phyloP scores from a whole-genome alignment of 495 filamentous ascomycete genomes.

The Penicillium samsonianum region DNA sequence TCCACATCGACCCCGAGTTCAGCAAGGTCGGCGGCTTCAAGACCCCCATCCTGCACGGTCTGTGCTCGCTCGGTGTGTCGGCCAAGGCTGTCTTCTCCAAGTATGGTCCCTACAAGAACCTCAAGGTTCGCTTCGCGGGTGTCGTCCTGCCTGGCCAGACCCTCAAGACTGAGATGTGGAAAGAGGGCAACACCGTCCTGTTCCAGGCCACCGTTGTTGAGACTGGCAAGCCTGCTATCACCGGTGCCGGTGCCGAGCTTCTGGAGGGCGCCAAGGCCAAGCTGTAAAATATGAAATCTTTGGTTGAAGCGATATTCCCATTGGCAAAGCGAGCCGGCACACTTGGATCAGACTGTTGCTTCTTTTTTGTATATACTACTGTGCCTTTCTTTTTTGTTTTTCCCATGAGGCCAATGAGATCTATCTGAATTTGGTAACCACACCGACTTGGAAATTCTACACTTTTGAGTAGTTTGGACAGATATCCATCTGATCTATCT shows the following conservation, averaged over 20 bases:
- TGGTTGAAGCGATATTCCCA: slow-evolving; percentile 28
- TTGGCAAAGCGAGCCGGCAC: slow-evolving; percentile 19
- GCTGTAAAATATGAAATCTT: slow-evolving; percentile 50
- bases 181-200: slow-evolving; percentile 80
- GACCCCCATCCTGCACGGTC: slow-evolving; percentile 88
- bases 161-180: slow-evolving; percentile 97
- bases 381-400: slow-evolving; percentile 6
- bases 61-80: slow-evolving; percentile 92
- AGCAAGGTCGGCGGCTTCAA: slow-evolving; percentile 96
- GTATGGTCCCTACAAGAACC: slow-evolving; percentile 84
- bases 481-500: no score
- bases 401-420: slow-evolving; percentile 9
- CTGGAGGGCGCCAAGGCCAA: slow-evolving; percentile 59
- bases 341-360: slow-evolving; percentile 21
- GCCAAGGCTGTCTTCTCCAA: slow-evolving; percentile 86
- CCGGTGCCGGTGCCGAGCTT: slow-evolving; percentile 84
- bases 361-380: slow-evolving; percentile 30
- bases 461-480: no score
- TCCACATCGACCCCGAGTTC: slow-evolving; percentile 95
- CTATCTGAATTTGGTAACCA: not conserved
- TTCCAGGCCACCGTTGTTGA: slow-evolving; percentile 96
- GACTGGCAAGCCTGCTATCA: slow-evolving; percentile 92
- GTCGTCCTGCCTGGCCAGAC: slow-evolving; percentile 93
- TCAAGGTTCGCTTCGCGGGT: slow-evolving; percentile 96
- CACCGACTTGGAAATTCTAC: no score